Evolutionary conservation across 2,329 filamentous ascomycete genomes (phyloP).

Genomic region (Lecanicillium sp.): DNA sequence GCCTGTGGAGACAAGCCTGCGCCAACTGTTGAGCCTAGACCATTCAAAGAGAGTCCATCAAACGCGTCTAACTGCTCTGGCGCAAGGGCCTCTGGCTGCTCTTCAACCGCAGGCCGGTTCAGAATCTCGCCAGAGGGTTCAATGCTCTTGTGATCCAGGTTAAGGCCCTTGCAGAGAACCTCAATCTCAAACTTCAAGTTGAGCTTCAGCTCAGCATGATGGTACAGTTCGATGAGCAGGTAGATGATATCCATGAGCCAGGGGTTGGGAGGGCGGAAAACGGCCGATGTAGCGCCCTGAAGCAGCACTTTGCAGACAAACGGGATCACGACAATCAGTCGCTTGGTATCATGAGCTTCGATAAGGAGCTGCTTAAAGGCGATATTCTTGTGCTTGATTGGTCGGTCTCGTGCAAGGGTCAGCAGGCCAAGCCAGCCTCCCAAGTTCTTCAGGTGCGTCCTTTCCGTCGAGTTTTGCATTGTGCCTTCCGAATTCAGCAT

Average conservation of each 20-base stretch:
- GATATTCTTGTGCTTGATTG: slow-evolving; percentile 93
- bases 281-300: slow-evolving; percentile 74
- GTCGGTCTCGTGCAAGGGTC: slow-evolving; percentile 87
- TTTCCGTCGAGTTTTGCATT: slow-evolving; percentile 74
- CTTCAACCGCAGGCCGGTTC: slow-evolving; percentile 60
- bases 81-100: slow-evolving; percentile 49
- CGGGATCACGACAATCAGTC: slow-evolving; percentile 85
- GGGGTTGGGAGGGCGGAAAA: slow-evolving; percentile 92
- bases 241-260: slow-evolving; percentile 97
- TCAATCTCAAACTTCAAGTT: slow-evolving; percentile 99
- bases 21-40: slow-evolving; percentile 59
- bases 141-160: slow-evolving; percentile 86
- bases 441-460: slow-evolving; percentile 85
- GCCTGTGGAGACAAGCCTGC: slow-evolving; percentile 70
- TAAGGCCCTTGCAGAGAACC: slow-evolving; percentile 87
- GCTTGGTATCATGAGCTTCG: slow-evolving; percentile 87
- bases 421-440: slow-evolving; percentile 89
- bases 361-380: slow-evolving; percentile 94
- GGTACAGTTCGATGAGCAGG: slow-evolving; percentile 86
- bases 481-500: slow-evolving; percentile 88
- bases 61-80: slow-evolving; percentile 72
- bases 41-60: slow-evolving; percentile 72
- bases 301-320: slow-evolving; percentile 95
- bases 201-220: slow-evolving; percentile 85
- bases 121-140: slow-evolving; percentile 82